Base-by-base conservation (phyloP, 768 basidiomycete genomes). In the Trametes maxima region DNA sequence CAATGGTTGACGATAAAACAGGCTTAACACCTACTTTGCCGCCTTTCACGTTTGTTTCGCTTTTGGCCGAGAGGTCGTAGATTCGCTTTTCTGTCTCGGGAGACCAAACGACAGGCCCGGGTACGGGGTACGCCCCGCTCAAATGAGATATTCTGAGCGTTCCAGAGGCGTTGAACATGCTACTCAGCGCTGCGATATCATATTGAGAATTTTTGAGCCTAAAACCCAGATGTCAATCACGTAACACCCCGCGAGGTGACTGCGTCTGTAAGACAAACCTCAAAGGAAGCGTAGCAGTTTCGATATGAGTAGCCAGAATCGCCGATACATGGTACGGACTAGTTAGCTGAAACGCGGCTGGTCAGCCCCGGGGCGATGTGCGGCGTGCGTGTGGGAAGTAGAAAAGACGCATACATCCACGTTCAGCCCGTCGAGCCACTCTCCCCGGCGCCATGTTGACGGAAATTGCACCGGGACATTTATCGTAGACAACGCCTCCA, bases 81-180 rank as follows among this genome's bases (percentile, higher is more conserved):
- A 69, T 45, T 22, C 65, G 55, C 11, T 33, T 54, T 22, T 57
- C 59, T 3, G 54, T 16, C 11, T 65, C 62, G 3, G 12, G 39
- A 12, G 57, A 48, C 64, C 66, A 50, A 13, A 28, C 21, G 11
- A 40, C 21, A 13, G 48, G 5, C 14, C 67, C 17, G 57, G 52
- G 70, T 54, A 82, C 68, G 2, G 84, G 85, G 56, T 87, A 79
- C 5, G 76, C 71, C 7, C 90, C 90, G 53, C 74, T 74, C 14
- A 92, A 78, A 50, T 83, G 76, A 36, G 78, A 79, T 61, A 90
- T 85, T 2, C 81, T 81, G 44, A 80, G 79, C 37, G 77, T 73
- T 28, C 79, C 82, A 21, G 80, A 77, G 77, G 81, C 80, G 62
- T 84, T 85, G 44, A 91, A 73, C 44, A 80, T 78, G 3, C 75